Conservation (phyloP, 768 basidiomycete genomes). For the Boletus speciosus region DNA sequence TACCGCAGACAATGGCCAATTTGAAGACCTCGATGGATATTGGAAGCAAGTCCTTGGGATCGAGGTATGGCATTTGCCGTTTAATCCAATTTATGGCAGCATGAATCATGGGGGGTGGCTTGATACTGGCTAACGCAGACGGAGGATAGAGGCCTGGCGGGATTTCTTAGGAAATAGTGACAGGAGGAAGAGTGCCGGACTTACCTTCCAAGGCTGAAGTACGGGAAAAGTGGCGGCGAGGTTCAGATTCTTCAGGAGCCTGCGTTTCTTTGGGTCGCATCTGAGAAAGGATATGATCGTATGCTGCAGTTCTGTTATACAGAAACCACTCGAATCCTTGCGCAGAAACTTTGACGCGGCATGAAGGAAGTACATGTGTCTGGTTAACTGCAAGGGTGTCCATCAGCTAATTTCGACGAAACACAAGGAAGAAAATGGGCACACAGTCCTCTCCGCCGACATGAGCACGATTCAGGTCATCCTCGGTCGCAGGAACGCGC, state of each 20-base stretch:
- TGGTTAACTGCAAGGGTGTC: slow-evolving; percentile 31
- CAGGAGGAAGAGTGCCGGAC: not conserved
- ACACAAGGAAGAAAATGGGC: slow-evolving; percentile 21
- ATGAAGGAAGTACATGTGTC: slow-evolving; percentile 47
- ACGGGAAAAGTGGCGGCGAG: slow-evolving; percentile 38
- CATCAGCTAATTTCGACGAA: slow-evolving; percentile 5
- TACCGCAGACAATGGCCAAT: slow-evolving; percentile 82
- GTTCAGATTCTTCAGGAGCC: slow-evolving; percentile 25
- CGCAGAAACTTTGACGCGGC: slow-evolving; percentile 74
- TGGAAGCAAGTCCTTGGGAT: slow-evolving; percentile 83
- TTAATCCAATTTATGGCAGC: slow-evolving; percentile 50
- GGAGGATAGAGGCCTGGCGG: slow-evolving; percentile 23
- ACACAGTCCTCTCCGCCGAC: slow-evolving; percentile 54
- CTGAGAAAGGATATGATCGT: slow-evolving; percentile 79
- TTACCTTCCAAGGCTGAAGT: slow-evolving; percentile 40
- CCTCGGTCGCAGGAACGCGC: slow-evolving; percentile 70
- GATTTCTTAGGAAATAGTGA: not conserved
- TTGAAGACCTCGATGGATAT: slow-evolving; percentile 75
- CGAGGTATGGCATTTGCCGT: slow-evolving; percentile 63
- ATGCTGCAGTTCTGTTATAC: slow-evolving; percentile 87
- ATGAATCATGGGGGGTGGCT: slow-evolving; percentile 34
- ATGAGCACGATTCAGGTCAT: slow-evolving; percentile 51
- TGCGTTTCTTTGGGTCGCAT: slow-evolving; percentile 44
- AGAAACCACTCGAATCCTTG: slow-evolving; percentile 93
- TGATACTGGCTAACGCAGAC: slow-evolving; percentile 26